Evolutionary conservation across 257 asterid genomes (phyloP).

Genomic region (Thymus quinquecostatus): DNA sequence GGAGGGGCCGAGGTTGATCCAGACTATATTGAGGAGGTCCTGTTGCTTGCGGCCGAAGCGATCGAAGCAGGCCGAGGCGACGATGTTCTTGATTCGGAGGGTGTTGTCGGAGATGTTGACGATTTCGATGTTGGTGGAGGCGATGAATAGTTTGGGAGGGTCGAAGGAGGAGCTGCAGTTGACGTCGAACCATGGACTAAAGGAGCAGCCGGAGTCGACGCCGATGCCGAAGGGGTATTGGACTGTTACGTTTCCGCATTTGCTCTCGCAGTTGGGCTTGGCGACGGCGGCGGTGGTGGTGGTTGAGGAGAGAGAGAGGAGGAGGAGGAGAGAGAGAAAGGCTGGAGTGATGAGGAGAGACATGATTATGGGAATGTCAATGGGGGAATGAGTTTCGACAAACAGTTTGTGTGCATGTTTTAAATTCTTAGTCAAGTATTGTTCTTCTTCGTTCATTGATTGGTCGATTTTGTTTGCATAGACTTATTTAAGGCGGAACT

Average conservation of each 20-base stretch:
- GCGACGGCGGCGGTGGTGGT: constrained; percentile 23
- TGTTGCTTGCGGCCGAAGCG: background rate
- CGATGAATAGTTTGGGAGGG: constrained; percentile 35
- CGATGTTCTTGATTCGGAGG: constrained; percentile 28
- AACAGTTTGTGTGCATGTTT: too few relatives aligned
- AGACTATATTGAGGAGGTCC: background rate
- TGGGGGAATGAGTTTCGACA: too few relatives aligned
- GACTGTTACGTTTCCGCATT: constrained; percentile 53
- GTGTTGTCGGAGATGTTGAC: constrained; percentile 26
- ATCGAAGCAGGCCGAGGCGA: constrained; percentile 33
- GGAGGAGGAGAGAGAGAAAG: constrained; percentile 19
- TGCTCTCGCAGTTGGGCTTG: constrained; percentile 43
- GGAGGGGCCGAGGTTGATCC: constrained; percentile 1
- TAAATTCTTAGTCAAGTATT: too few relatives aligned
- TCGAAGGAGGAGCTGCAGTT: constrained; percentile 41
- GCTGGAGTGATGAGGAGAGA: background rate
- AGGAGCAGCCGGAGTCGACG: constrained; percentile 38
- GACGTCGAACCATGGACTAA: constrained; percentile 37
- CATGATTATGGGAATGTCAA: constrained; percentile 14
- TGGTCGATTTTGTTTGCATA: too few relatives aligned
- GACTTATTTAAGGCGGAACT: too few relatives aligned
- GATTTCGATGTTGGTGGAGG: constrained; percentile 21
- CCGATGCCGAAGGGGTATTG: constrained; percentile 61
- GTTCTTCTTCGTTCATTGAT: too few relatives aligned
- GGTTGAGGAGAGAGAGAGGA: constrained; percentile 29